Base-by-base conservation (phyloP, 2,329 filamentous ascomycete genomes). In the Sclerotinia borealis region DNA sequence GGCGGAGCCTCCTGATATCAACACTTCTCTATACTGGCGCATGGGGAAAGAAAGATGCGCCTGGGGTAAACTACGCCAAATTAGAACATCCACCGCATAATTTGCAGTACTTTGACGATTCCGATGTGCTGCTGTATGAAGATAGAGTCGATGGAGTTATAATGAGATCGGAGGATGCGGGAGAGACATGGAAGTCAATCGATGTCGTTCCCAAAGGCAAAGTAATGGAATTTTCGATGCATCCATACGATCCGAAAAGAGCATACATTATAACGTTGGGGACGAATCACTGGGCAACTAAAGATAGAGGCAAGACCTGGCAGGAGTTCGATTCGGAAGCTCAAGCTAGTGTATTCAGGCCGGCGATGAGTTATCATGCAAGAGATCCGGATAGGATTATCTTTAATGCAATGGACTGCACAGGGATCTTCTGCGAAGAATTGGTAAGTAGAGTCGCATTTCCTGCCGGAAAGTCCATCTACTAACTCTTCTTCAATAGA, bases 21-120 rank as follows among this genome's bases (percentile, higher is more conserved):
- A 66, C 70, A 37, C 66, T 74, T 36, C 69, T 75, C 25, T 66
- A 55, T 51, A 66, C 66, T 37, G 61, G 61, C 51, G 66, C 67
- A 31, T 68, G 64, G 66, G 72, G 68, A 49, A 75, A 74, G 65
- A 75, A 75, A 64, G 72, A 74, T 61, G 65, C 81, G 55, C 93
- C 93, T 29, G 81, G 81, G 63, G 82, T 96, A 71, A 80, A 82
- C 66, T 78, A 81, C 64, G 89, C 80, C 60, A 77, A 82, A 52
- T 90, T 97, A 77, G 79, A 89, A 50, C 80, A 86, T 71, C 77
- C 81, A 61, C 90, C 92, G 0, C 74, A 78, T 61, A 86, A 87
- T 74, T 79, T 97, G 68, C 89, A 90, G 77, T 99, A 96, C 78
- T 98, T 99, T 74, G 88, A 95, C 72, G 91, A 93, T 75, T 93